Conservation (phyloP, 2,329 filamentous ascomycete genomes). For the Aspergillus sp. region DNA sequence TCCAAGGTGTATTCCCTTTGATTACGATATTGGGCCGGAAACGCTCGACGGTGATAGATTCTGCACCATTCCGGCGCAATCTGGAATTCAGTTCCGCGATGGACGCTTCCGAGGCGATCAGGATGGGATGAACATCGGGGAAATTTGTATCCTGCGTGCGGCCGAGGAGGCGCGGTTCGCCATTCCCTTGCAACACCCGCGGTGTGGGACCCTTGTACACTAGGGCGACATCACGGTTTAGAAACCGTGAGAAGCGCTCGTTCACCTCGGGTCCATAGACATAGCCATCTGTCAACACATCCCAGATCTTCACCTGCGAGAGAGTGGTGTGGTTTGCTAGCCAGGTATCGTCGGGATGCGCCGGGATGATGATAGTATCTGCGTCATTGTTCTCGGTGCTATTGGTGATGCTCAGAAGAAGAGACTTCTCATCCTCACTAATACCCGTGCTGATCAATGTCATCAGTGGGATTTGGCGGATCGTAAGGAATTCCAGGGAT, state of each 20-base stretch:
- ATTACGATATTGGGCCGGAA: conserved; percentile 59
- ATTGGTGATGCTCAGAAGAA: conserved; percentile 42
- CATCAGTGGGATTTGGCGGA: conserved; percentile 54
- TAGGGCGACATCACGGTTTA: conserved; percentile 48
- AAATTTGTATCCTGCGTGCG: conserved; percentile 48
- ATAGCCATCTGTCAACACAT: conserved; percentile 49
- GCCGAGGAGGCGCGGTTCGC: conserved; percentile 47
- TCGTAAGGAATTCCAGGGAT: conserved; percentile 52
- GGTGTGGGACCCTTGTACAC: conserved; percentile 56
- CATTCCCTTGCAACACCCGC: conserved; percentile 49
- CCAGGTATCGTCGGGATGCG: conserved; percentile 48
- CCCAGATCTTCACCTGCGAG: conserved; percentile 50
- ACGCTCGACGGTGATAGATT: conserved; percentile 51
- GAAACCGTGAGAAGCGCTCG: conserved; percentile 47
- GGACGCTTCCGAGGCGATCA: conserved; percentile 49
- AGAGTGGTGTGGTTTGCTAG: conserved; percentile 46
- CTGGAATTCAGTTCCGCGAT: conserved; percentile 52
- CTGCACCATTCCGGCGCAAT: conserved; percentile 35
- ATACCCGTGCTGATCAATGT: conserved; percentile 53
- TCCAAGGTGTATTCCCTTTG: conserved; percentile 49
- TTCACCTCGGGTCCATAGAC: conserved; percentile 47
- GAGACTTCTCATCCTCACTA: conserved; percentile 35
- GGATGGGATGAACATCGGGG: conserved; percentile 51
- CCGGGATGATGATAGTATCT: conserved; percentile 45
- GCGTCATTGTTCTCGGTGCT: conserved; percentile 15